A percentile compares a stretch with the other conserved stretches of the same genome.
Evolutionary conservation across 371 early-diverging fungal genomes (phyloP).

Genomic region (Blastocladiella emersonii): DNA sequence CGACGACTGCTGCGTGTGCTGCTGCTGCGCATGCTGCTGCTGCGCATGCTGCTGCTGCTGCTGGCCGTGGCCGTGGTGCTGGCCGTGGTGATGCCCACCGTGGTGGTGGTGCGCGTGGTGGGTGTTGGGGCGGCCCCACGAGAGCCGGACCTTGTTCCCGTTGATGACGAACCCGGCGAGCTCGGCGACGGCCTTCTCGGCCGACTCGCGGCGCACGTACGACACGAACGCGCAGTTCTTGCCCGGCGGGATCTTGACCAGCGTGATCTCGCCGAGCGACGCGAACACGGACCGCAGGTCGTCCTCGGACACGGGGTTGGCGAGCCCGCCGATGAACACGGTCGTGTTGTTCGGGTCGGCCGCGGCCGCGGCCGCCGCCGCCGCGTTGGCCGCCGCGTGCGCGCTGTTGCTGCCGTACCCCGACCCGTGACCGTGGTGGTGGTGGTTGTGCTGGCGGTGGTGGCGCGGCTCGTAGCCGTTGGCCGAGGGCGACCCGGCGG

Average conservation of each 20-base stretch:
- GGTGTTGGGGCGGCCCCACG: conserved; percentile 2
- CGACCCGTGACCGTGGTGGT: not conserved
- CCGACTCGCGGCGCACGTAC: conserved; percentile 59
- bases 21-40: not conserved
- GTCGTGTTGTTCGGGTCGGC: conserved; percentile 82
- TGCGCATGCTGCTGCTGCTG: not conserved
- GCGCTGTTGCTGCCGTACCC: not conserved
- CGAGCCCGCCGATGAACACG: conserved; percentile 85
- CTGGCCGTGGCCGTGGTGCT: not conserved
- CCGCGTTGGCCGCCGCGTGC: conserved; percentile 7
- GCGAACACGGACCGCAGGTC: conserved; percentile 53
- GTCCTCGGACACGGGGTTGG: conserved; percentile 60
- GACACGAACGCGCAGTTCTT: conserved; percentile 92
- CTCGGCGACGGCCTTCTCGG: conserved; percentile 73
- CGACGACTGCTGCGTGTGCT: not conserved
- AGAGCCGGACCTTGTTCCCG: conserved; percentile 9
- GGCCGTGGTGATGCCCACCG: not conserved
- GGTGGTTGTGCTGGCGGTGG: conserved; percentile 11
- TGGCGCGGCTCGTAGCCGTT: not conserved
- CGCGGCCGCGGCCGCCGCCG: conserved; percentile 13
- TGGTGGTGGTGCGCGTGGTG: not conserved
- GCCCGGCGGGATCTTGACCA: conserved; percentile 82
- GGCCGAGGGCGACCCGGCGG: not conserved
- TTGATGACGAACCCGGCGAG: conserved; percentile 77
- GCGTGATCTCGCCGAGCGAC: conserved; percentile 73